A percentile compares a stretch with the other conserved stretches of the same genome.
phyloP scores from a whole-genome alignment of 371 early-diverging fungal genomes.

The Mortierella sp. region DNA sequence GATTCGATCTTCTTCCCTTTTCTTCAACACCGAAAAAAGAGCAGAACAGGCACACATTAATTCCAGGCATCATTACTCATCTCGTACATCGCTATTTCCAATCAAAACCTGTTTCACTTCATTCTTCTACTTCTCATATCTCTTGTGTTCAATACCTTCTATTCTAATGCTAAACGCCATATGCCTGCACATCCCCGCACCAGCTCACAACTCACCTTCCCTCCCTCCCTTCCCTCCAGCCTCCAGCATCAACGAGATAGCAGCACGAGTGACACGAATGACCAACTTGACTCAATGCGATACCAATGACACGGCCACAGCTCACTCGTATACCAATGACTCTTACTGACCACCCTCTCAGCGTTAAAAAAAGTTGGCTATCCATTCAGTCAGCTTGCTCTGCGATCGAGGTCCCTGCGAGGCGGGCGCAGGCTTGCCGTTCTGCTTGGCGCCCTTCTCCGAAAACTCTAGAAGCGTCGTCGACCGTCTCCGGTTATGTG shows the following conservation, averaged over 20 bases:
- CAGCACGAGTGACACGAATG: background rate
- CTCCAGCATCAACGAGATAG: background rate
- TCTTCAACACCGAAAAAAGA: background rate
- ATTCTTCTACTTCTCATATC: no score
- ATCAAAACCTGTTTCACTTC: background rate
- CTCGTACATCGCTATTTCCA: constrained; percentile 1
- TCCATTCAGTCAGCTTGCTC: constrained; percentile 48
- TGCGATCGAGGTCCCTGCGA: constrained; percentile 37
- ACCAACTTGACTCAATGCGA: background rate
- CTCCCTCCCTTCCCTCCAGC: no score
- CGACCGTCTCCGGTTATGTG: constrained; percentile 35
- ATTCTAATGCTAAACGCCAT: no score
- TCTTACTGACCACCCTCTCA: background rate
- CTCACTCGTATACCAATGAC: background rate
- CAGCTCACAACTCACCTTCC: no score
- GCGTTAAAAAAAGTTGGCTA: constrained; percentile 56
- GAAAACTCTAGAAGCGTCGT: constrained; percentile 42
- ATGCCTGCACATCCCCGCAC: no score
- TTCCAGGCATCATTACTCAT: constrained; percentile 40
- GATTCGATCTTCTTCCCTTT: constrained; percentile 1
- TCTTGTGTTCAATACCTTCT: no score
- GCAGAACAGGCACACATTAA: constrained; percentile 10
- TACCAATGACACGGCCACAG: background rate
- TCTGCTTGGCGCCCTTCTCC: constrained; percentile 41
- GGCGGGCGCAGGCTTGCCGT: constrained; percentile 41